These are phyloP conservation scores for Aspergillus biplanus DNA, from an alignment of 495 filamentous ascomycete genomes.

Conservation along the genomic window DNA sequence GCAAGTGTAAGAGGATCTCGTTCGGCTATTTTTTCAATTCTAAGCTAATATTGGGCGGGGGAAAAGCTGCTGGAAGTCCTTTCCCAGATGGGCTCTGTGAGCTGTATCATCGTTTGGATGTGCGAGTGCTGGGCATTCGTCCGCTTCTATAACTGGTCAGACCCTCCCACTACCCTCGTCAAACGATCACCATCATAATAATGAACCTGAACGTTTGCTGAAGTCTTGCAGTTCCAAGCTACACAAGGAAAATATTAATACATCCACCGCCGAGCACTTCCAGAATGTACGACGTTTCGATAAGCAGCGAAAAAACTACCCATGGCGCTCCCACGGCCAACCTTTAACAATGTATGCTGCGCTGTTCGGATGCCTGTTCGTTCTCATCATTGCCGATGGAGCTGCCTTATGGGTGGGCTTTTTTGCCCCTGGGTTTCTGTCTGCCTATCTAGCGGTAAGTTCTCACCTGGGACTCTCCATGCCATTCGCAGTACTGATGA, in stretches of 20 bases:
- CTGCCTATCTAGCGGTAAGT: conserved; percentile 44
- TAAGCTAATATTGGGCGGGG: not conserved
- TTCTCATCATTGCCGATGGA: conserved; percentile 41
- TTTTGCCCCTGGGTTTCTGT: conserved; percentile 33
- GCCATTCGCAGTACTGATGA: not conserved
- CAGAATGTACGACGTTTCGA: conserved; percentile 35
- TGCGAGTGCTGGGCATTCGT: conserved; percentile 50
- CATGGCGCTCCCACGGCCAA: conserved; percentile 47
- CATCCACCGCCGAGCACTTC: conserved; percentile 22
- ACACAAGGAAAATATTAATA: conserved; percentile 30
- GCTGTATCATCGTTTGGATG: conserved; percentile 48
- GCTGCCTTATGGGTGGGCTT: conserved; percentile 45
- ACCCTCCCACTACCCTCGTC: not conserved
- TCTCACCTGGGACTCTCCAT: not conserved
- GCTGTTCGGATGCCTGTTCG: conserved; percentile 39
- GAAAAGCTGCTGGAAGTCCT: conserved; percentile 40
- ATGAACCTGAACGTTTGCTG: conserved; percentile 23
- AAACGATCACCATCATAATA: not conserved
- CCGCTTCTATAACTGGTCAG: conserved; percentile 42
- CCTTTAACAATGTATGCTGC: conserved; percentile 43
- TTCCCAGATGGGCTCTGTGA: conserved; percentile 40
- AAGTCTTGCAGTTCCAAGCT: conserved; percentile 9
- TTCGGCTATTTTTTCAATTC: not conserved
- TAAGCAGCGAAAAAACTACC: conserved; percentile 39
- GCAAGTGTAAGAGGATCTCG: conserved; percentile 7